These are phyloP conservation scores for Schrenkiella parvula DNA, from an alignment of 345 rosid species.

Conservation along the genomic window DNA sequence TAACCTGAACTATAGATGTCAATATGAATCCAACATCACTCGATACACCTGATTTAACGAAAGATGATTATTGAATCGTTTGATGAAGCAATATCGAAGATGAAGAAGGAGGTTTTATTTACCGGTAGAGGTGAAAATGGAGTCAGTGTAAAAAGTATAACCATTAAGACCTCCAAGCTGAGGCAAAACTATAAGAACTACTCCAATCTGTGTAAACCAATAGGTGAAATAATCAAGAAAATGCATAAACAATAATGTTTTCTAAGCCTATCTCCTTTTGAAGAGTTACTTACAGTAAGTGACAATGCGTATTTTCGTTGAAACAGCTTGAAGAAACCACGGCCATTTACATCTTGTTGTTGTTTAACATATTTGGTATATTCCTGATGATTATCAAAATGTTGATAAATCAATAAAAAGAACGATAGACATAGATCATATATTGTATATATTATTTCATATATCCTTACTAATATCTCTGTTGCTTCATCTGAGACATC, in stretches of 20 bases:
- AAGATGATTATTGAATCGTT: neutral
- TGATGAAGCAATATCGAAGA: neutral
- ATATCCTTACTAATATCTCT: conserved; percentile 26
- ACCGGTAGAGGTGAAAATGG: conserved; percentile 57
- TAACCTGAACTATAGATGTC: conserved; percentile 75
- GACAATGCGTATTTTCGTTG: conserved; percentile 25
- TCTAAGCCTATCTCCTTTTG: neutral
- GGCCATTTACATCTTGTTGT: neutral
- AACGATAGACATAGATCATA: neutral
- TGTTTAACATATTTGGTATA: conserved; percentile 24
- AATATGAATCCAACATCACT: conserved; percentile 63
- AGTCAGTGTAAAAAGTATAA: conserved; percentile 48
- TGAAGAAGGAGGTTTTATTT: conserved; percentile 5
- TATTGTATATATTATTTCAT: no score
- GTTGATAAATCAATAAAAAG: neutral
- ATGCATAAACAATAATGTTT: neutral
- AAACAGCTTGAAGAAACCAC: conserved; percentile 18
- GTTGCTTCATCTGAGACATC: conserved; percentile 29
- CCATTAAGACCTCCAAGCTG: conserved; percentile 71
- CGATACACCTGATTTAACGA: conserved; percentile 59
- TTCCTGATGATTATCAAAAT: conserved; percentile 6
- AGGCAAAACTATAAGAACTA: conserved; percentile 75
- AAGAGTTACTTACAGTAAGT: conserved; percentile 21
- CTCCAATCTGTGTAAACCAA: conserved; percentile 46
- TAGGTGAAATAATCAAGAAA: neutral